Base-by-base conservation (phyloP, 164 flowering plant genomes). In the Warburgia ugandensis region DNA sequence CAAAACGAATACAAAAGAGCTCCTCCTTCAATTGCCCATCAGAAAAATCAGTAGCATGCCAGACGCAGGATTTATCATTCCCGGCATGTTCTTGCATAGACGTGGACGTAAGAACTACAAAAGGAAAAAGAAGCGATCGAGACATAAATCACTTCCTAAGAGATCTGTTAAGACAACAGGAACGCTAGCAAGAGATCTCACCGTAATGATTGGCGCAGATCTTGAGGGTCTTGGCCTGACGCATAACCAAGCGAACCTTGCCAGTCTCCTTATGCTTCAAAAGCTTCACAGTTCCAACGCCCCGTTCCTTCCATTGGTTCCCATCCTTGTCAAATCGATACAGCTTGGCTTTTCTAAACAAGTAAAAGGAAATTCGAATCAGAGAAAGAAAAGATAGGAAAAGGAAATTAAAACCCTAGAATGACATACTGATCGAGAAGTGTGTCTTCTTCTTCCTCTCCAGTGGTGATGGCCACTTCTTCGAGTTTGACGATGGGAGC, bases 401-500 rank as follows among this genome's bases (percentile, higher is more conserved):
- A n/a, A n/a, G n/a, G n/a, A n/a, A n/a, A n/a, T n/a, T n/a, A n/a
- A n/a, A n/a, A n/a, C n/a, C n/a, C n/a, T n/a, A n/a, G n/a, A n/a
- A 40, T 9, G 6, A 41, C 43, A 37, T 65, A 73, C 74, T 64
- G 54, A 52, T 70, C 97, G 58, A 86, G 84, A 35, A 89, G 65
- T 10, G 76, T 57, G 22, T 73, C 77, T 61, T 86, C 96, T 8
- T 81, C 62, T 50, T 87, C 96, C 58, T 87, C 96, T 4, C 94
- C 96, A 39, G 94, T 84, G 45, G 80, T 61, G 55, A 87, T 81
- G 43, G 85, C 71, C 25, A 87, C 96, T 56, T 78, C 94, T 63
- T 87, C 87, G 30, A 89, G 94, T 64, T 43, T 76, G 40, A 83
- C 76, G 62, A 89, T 83, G 17, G 97, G 95, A 7, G 94, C 86